Evolutionary conservation across 441 rosid species (phyloP).

Genomic region (Croton setiger): DNA sequence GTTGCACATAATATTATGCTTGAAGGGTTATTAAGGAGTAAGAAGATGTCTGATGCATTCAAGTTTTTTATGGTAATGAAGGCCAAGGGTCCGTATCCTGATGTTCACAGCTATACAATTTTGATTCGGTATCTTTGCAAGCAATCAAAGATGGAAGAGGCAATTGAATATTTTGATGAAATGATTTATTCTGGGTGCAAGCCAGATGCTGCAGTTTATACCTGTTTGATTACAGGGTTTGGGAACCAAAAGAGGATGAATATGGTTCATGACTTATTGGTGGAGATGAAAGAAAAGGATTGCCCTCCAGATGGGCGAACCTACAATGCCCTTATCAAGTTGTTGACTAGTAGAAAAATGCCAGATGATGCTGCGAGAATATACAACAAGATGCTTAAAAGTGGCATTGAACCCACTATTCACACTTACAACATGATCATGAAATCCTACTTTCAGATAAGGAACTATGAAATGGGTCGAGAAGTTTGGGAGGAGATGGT

Average conservation of each 20-base stretch:
- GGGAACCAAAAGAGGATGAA: slow-evolving; percentile 69
- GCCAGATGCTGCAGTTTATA: slow-evolving; percentile 71
- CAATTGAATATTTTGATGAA: slow-evolving; percentile 59
- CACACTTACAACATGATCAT: slow-evolving; percentile 81
- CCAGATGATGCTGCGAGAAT: slow-evolving; percentile 61
- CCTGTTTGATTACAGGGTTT: slow-evolving; percentile 74
- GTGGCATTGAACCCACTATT: slow-evolving; percentile 57
- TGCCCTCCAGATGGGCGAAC: slow-evolving; percentile 69
- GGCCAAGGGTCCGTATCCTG: slow-evolving; percentile 72
- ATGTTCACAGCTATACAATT: slow-evolving; percentile 63
- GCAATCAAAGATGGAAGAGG: slow-evolving; percentile 67
- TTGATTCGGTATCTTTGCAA: slow-evolving; percentile 70
- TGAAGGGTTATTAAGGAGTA: slow-evolving; percentile 65
- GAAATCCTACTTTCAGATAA: slow-evolving; percentile 63
- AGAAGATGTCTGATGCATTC: slow-evolving; percentile 66
- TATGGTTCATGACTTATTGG: slow-evolving; percentile 52
- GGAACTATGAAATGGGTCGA: slow-evolving; percentile 59
- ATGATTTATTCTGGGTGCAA: slow-evolving; percentile 56
- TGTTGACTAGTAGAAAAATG: slow-evolving; percentile 54
- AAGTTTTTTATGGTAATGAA: slow-evolving; percentile 83
- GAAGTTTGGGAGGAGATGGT: slow-evolving; percentile 80
- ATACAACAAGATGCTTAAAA: slow-evolving; percentile 63
- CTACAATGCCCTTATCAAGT: slow-evolving; percentile 70
- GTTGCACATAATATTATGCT: slow-evolving; percentile 75
- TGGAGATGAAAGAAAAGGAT: slow-evolving; percentile 76